phyloP scores from a whole-genome alignment of 352 stramenopile genomes.

The Peronospora belbahrii region DNA sequence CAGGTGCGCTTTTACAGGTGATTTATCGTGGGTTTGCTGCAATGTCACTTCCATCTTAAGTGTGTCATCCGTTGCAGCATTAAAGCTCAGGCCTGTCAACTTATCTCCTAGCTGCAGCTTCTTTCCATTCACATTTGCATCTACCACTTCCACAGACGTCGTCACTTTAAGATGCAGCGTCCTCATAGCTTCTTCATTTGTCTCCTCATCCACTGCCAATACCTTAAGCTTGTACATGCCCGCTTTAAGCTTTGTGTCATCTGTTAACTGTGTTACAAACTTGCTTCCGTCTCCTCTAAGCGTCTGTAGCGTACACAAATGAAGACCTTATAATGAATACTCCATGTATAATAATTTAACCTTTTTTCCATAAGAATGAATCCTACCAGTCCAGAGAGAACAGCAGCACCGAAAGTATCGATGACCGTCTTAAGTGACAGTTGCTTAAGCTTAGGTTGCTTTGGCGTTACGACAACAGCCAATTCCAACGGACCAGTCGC shows the following conservation, averaged over 20 bases:
- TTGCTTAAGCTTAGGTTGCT: slow-evolving; percentile 45
- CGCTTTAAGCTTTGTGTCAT: slow-evolving; percentile 37
- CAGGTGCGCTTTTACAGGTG: slow-evolving; percentile 55
- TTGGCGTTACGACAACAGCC: slow-evolving; percentile 42
- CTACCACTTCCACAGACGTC: slow-evolving; percentile 49
- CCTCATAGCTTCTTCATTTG: slow-evolving; percentile 44
- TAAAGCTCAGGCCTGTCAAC: slow-evolving; percentile 45
- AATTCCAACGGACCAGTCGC: slow-evolving; percentile 37
- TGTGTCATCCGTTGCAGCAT: slow-evolving; percentile 44
- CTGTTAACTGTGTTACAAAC: slow-evolving; percentile 40
- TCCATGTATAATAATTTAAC: no score
- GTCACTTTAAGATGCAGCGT: slow-evolving; percentile 76
- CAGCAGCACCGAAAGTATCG: slow-evolving; percentile 45
- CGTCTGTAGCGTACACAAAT: slow-evolving; percentile 29
- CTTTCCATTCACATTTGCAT: slow-evolving; percentile 46
- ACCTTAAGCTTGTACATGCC: slow-evolving; percentile 84
- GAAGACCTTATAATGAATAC: background rate
- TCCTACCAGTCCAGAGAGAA: slow-evolving; percentile 58
- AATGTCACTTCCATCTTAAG: slow-evolving; percentile 55
- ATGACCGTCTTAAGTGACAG: slow-evolving; percentile 63
- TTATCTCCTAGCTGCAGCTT: slow-evolving; percentile 44
- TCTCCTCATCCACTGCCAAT: slow-evolving; percentile 29
- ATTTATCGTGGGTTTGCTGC: slow-evolving; percentile 49
- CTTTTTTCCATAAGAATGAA: no score
- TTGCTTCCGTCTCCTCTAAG: slow-evolving; percentile 52